Evolutionary conservation across 2,329 filamentous ascomycete genomes (phyloP), one percentile per base, ranked within the genome.

Genomic region (Penicillium sp.): DNA sequence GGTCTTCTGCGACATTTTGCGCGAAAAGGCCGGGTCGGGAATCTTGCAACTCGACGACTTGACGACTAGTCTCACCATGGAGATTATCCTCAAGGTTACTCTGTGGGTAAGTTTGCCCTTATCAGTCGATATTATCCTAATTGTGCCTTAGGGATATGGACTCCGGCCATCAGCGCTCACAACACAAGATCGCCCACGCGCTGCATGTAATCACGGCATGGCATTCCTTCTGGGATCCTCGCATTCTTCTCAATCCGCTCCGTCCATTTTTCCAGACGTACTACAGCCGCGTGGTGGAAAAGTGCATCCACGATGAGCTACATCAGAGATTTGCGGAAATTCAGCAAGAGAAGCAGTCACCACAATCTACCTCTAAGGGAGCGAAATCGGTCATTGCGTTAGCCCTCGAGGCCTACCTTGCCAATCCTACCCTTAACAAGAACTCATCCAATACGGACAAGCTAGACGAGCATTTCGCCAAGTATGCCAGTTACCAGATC

Each of bases 221-320:
- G 47, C 47, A 49, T 41, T 49, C 47, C 22, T 49, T 49, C n/a
- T 49, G 47, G 47, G 47, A 49, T 41, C 47, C 47, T 14, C 47
- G 47, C 3, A n/a, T 49, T 2, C 11, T 49, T 7, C 20, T 41
- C 23, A 41, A 49, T 29, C 47, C 47, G 14, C 12, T 49, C 4
- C 47, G 47, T 4, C 47, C 47, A 20, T 49, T 49, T 11, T 9
- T 49, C 15, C 47, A 49, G 18, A 49, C 31, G 6, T 49, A 49
- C 20, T 15, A 49, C 15, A 26, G 47, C 47, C 42, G 22, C 47
- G 42, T 2, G 22, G n/a, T n/a, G 42, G 6, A 26, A 49, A 5
- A 26, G 47, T n/a, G n/a, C n/a, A n/a, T n/a, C n/a, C n/a, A n/a
- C n/a, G n/a, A n/a, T n/a, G n/a, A n/a, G n/a, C n/a, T n/a, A n/a